Percentiles rank a stretch among this genome's conserved stretches.
phyloP scores from a whole-genome alignment of 2,329 filamentous ascomycete species.

The Diaporthe citri region DNA sequence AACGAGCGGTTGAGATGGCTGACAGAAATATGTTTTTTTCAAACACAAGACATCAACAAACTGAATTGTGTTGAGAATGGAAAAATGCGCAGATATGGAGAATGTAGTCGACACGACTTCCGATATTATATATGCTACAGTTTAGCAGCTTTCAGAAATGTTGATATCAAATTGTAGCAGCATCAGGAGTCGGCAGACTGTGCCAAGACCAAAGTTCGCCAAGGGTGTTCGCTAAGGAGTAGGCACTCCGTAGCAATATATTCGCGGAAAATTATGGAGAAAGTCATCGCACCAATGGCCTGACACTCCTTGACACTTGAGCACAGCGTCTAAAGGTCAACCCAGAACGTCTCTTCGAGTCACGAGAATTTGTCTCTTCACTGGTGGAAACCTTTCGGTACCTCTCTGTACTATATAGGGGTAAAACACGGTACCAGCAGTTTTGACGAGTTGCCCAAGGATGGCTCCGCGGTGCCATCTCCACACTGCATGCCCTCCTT shows the following conservation, averaged over 20 bases:
- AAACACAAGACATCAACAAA: background rate
- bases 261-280: conserved; percentile 27
- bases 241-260: conserved; percentile 18
- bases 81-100: background rate
- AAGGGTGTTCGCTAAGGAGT: conserved; percentile 1
- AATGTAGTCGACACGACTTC: too few species aligned
- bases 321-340: background rate
- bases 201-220: background rate
- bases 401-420: too few species aligned
- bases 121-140: background rate
- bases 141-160: background rate
- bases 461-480: background rate
- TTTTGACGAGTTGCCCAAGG: background rate
- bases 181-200: background rate
- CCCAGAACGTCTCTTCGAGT: background rate
- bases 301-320: background rate
- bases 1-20: background rate
- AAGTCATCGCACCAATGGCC: conserved; percentile 18
- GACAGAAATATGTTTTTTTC: background rate
- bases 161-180: background rate
- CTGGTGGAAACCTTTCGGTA: background rate
- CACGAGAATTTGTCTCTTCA: too few species aligned
- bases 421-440: background rate
- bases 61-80: background rate
- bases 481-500: background rate